Evolutionary conservation across 2,329 filamentous ascomycete genomes (phyloP).

Genomic region (Dactylellina sp.): DNA sequence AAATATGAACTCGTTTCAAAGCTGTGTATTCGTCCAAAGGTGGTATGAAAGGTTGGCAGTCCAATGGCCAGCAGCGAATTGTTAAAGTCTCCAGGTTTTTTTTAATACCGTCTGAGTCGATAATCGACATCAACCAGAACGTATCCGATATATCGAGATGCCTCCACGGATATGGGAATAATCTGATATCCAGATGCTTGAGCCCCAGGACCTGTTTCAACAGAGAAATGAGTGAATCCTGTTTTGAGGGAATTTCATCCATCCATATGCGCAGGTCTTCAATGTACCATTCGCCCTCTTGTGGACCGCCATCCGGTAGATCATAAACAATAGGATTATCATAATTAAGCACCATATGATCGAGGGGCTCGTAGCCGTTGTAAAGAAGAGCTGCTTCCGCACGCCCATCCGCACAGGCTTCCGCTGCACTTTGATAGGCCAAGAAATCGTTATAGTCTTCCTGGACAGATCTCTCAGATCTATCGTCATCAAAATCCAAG

Average conservation of each 20-base stretch:
- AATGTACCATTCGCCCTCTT: neutral
- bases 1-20: constrained; percentile 21
- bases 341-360: neutral
- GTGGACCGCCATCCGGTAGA: neutral
- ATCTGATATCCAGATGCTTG: constrained; percentile 1
- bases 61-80: neutral
- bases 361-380: constrained; percentile 15
- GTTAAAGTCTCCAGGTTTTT: constrained; percentile 14
- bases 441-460: constrained; percentile 11
- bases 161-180: neutral
- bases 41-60: neutral
- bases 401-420: neutral
- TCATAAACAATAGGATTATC: constrained; percentile 5
- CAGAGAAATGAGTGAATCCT: constrained; percentile 2
- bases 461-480: constrained; percentile 7
- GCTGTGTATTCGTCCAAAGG: neutral
- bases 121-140: neutral
- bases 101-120: neutral
- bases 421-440: neutral
- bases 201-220: constrained; percentile 5
- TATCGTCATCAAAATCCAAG: constrained; percentile 1
- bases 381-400: constrained; percentile 2
- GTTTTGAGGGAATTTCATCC: constrained; percentile 4
- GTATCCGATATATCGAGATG: neutral
- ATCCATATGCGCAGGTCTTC: constrained; percentile 11